Percentiles rank a stretch among this genome's conserved stretches.
Conservation (phyloP, 805 yeast genomes). For the Grigorovia yakushimaensis region DNA sequence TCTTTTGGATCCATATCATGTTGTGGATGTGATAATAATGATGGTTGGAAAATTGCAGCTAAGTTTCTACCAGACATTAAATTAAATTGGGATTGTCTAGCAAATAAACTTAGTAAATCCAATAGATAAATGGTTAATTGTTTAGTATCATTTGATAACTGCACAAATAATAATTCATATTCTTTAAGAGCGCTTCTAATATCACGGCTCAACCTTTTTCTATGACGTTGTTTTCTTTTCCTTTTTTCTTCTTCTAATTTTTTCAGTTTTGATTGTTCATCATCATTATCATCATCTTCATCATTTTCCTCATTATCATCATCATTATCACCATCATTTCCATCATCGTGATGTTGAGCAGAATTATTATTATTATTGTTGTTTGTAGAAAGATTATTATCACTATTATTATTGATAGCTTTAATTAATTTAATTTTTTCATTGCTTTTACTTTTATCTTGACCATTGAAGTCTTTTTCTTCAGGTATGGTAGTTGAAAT, state of each 20-base stretch:
- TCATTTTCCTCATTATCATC: constrained; percentile 2
- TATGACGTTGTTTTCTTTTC: constrained; percentile 37
- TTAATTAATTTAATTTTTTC: neutral
- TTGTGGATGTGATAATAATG: constrained; percentile 83
- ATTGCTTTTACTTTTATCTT: neutral
- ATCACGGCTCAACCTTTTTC: constrained; percentile 52
- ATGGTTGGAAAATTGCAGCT: constrained; percentile 95
- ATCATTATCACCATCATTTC: neutral
- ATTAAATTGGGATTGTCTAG: constrained; percentile 65
- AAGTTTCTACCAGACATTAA: constrained; percentile 87
- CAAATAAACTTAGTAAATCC: constrained; percentile 79
- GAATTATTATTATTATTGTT: neutral
- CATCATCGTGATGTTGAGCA: neutral
- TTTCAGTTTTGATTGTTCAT: constrained; percentile 3
- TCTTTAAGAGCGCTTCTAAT: constrained; percentile 59
- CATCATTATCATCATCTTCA: constrained; percentile 5
- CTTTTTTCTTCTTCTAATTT: constrained; percentile 15
- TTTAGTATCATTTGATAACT: constrained; percentile 66
- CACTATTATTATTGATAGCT: neutral
- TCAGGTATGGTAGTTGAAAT: neutral
- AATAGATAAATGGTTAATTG: constrained; percentile 79
- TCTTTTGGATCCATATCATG: constrained; percentile 92
- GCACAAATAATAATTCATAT: constrained; percentile 58
- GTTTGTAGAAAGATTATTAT: neutral
- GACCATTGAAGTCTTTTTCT: no score